Percentiles rank a stretch among this genome's conserved stretches.
These are phyloP conservation scores for Helichrysum umbraculigerum DNA, from an alignment of 129 eudicot genomes.

Conservation along the genomic window DNA sequence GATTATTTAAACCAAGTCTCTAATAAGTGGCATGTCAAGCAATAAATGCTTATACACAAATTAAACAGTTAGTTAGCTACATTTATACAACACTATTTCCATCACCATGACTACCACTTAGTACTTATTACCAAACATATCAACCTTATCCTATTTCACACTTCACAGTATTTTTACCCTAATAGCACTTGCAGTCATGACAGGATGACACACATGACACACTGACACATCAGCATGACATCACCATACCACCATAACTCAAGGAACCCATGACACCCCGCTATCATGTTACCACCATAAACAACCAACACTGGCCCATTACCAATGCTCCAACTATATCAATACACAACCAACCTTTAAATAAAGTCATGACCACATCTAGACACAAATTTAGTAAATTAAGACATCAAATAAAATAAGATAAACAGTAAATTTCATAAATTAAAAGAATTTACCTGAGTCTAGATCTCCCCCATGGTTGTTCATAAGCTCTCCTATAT, in stretches of 20 bases:
- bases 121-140: not conserved
- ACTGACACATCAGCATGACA: not conserved
- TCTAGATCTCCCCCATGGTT: slow-evolving; percentile 96
- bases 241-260: not conserved
- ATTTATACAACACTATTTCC: not conserved
- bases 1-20: too few species aligned
- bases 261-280: not conserved
- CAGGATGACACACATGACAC: not conserved
- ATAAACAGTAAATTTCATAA: not conserved
- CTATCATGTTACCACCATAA: not conserved
- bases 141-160: not conserved
- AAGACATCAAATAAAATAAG: not conserved
- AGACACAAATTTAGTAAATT: not conserved
- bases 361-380: not conserved
- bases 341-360: not conserved
- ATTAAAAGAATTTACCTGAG: slow-evolving; percentile 57
- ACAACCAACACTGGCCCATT: not conserved
- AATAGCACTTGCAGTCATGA: not conserved
- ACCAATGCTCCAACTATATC: too few species aligned
- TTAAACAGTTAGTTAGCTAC: not conserved
- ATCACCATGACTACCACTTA: too few species aligned
- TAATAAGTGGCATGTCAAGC: too few species aligned
- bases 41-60: too few species aligned
- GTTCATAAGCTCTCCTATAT: slow-evolving; percentile 90
- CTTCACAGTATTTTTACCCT: not conserved